Base-by-base conservation (phyloP, 2,329 filamentous ascomycete species). In the Tolypocladium guangdongense region DNA sequence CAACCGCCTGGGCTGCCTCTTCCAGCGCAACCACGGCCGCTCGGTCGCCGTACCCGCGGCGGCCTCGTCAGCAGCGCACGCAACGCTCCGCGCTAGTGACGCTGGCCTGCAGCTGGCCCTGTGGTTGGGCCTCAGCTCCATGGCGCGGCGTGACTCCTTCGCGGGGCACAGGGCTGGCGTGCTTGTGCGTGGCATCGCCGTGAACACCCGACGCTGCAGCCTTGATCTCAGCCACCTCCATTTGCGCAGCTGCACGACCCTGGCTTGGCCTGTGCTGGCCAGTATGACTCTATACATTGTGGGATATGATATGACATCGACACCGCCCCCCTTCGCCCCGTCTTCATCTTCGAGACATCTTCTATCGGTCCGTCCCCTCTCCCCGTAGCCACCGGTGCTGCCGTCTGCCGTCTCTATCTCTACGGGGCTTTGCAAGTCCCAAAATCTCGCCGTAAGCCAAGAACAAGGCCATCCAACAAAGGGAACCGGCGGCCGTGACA, bases 271-370 rank as follows among this genome's bases (percentile, higher is more conserved):
- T 52, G 35, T 32, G 20, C 22, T 35, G 24, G 41, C 38, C 22
- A 49, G 45, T 36, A 49, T 46, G 22, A 27, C 24, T 43, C 56
- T 58, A 60, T 56, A 52, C 51, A 52, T 47, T 47, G 43, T 38
- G 51, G 51, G 51, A 52, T 52, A 48, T 48, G 16, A 47, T 22
- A 10, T 33, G 27, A 51, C 49, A 51, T 33, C 27, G 27, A 47
- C 43, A 47, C n/a, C 27, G 37, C 37, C 30, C 30, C 30, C 27
- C 27, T 3, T 30, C 37, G 52, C 49, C 16, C 18, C 35, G 49
- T 52, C n/a, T 37, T 43, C 30, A 20, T 46, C 30, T 22, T 38
- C 8, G 24, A 45, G 27, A 47, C 43, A 20, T 32, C 8, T 33
- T 32, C 27, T n/a, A n/a, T 24, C 20, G 16, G 43, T 11, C 11